phyloP scores from a whole-genome alignment of 164 flowering plant species.

The Liquidambar formosana region DNA sequence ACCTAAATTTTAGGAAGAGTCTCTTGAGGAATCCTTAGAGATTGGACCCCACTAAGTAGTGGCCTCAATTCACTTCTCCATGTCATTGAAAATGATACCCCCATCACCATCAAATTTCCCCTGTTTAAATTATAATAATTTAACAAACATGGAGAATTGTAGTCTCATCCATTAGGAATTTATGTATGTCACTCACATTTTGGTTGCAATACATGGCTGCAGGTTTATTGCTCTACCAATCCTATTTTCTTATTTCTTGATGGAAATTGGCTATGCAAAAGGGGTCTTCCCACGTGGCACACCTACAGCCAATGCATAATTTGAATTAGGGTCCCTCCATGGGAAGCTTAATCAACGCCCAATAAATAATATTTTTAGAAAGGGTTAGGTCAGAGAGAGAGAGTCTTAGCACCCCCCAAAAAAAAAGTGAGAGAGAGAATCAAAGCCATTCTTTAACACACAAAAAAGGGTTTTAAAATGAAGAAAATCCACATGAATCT shows the following conservation, averaged over 20 bases:
- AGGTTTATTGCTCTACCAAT: neutral
- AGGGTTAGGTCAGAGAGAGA: neutral
- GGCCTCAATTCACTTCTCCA: conserved; percentile 10
- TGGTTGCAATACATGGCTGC: neutral
- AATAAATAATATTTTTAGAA: neutral
- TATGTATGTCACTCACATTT: neutral
- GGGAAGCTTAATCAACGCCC: conserved; percentile 6
- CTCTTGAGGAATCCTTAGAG: conserved; percentile 7
- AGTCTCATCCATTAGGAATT: neutral
- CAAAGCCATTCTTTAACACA: neutral
- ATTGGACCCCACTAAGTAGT: conserved; percentile 20
- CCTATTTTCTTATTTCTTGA: neutral
- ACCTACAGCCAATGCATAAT: neutral
- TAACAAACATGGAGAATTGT: neutral
- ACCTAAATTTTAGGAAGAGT: conserved; percentile 6
- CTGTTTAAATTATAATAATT: neutral
- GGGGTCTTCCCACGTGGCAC: neutral
- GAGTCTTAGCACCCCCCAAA: too few species aligned
- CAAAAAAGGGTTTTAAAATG: neutral
- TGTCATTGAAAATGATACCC: conserved; percentile 13
- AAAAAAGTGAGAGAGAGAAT: neutral
- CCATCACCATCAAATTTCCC: neutral
- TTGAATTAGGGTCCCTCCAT: neutral
- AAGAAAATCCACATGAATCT: neutral
- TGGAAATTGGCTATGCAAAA: too few species aligned